A percentile compares a stretch with the other conserved stretches of the same genome.
phyloP scores from a whole-genome alignment of 225 moss, liverwort and hornwort genomes.

The Marchantia polymorpha region DNA sequence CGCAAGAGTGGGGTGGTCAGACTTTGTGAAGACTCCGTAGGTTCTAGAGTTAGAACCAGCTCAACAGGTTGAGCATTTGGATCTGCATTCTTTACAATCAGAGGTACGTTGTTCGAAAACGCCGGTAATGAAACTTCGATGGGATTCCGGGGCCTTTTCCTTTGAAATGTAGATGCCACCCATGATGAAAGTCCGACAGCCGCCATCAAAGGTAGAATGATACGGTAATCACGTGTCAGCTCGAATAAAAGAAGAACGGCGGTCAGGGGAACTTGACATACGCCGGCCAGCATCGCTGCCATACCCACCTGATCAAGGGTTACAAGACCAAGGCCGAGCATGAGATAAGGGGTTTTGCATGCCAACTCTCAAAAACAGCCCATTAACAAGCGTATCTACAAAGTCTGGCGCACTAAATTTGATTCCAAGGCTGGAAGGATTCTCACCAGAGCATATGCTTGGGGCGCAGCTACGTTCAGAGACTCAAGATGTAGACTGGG shows the following conservation, averaged over 20 bases:
- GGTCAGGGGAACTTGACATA: slow-evolving; percentile 96
- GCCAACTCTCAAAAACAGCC: neutral
- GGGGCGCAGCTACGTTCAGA: slow-evolving; percentile 86
- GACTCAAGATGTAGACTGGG: slow-evolving; percentile 81
- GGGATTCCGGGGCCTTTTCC: slow-evolving; percentile 40
- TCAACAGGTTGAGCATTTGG: slow-evolving; percentile 14
- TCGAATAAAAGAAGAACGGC: slow-evolving; percentile 91
- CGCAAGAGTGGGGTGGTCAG: slow-evolving; percentile 13
- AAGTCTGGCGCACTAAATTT: neutral
- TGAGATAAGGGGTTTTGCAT: neutral
- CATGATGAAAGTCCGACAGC: slow-evolving; percentile 95
- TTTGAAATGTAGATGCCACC: slow-evolving; percentile 78
- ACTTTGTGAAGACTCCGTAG: slow-evolving; percentile 2
- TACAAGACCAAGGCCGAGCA: neutral
- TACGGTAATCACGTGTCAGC: slow-evolving; percentile 93
- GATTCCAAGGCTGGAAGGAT: neutral
- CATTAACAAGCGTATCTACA: neutral
- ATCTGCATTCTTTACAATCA: slow-evolving; percentile 15
- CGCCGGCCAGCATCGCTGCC: slow-evolving; percentile 96
- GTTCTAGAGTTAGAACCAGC: slow-evolving; percentile 10
- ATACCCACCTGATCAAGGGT: slow-evolving; percentile 72
- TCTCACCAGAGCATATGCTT: slow-evolving; percentile 92
- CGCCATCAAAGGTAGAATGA: slow-evolving; percentile 93
- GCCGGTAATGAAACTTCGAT: slow-evolving; percentile 41
- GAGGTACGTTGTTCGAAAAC: slow-evolving; percentile 20